Evolutionary conservation across 2,329 filamentous ascomycete genomes (phyloP).

Genomic region (Sclerotinia minor): DNA sequence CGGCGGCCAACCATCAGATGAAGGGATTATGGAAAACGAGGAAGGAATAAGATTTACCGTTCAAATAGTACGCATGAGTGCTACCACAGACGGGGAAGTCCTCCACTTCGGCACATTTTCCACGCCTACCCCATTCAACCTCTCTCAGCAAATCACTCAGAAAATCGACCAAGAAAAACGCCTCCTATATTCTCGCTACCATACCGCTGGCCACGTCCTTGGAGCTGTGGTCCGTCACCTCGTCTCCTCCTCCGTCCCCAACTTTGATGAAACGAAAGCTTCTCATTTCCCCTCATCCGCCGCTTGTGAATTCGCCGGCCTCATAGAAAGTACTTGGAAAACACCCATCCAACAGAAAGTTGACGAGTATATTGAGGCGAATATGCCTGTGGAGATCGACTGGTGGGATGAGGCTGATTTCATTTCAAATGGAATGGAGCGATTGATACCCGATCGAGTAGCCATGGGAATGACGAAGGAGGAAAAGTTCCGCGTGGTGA

Average conservation of each 20-base stretch:
- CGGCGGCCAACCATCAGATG: slow-evolving; percentile 71
- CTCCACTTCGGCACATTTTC: slow-evolving; percentile 65
- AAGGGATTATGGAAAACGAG: slow-evolving; percentile 53
- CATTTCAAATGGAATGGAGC: slow-evolving; percentile 51
- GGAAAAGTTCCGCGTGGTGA: slow-evolving; percentile 62
- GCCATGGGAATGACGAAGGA: slow-evolving; percentile 46
- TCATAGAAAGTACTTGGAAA: slow-evolving; percentile 65
- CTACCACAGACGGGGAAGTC: slow-evolving; percentile 52
- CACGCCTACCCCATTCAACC: slow-evolving; percentile 42
- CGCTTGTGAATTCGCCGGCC: slow-evolving; percentile 65
- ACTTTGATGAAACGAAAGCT: slow-evolving; percentile 68
- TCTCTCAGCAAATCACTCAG: slow-evolving; percentile 53
- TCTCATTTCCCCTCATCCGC: slow-evolving; percentile 69
- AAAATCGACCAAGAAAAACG: slow-evolving; percentile 61
- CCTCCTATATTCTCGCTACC: slow-evolving; percentile 63
- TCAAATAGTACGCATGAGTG: slow-evolving; percentile 56
- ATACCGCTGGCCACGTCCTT: slow-evolving; percentile 73
- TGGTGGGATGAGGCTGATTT: slow-evolving; percentile 70
- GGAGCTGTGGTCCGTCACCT: slow-evolving; percentile 65
- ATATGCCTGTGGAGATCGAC: slow-evolving; percentile 61
- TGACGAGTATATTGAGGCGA: slow-evolving; percentile 56
- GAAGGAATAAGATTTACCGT: slow-evolving; percentile 50
- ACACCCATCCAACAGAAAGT: slow-evolving; percentile 60
- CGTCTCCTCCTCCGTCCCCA: slow-evolving; percentile 48
- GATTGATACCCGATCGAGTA: slow-evolving; percentile 54